Percentiles rank a stretch among this genome's conserved stretches.
Evolutionary conservation across 305 asterid genomes (phyloP).

Genomic region (Nicotiana rustica): DNA sequence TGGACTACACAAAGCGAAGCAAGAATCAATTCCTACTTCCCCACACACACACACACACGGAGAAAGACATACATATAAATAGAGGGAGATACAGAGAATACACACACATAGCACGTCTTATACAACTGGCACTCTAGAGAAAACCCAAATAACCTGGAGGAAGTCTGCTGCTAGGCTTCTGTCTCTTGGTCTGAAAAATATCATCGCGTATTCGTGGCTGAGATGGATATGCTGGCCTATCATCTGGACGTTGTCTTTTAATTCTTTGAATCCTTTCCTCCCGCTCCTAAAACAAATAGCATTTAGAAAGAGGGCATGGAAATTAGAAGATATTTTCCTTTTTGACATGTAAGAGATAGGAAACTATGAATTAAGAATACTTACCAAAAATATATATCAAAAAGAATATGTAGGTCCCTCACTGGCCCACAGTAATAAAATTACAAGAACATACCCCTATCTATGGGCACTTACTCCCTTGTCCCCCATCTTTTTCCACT

Average conservation of each 20-base stretch:
- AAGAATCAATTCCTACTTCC: neutral
- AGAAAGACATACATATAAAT: neutral
- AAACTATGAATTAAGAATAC: neutral
- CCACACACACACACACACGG: neutral
- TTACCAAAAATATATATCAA: neutral
- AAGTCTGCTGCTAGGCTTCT: conserved; percentile 68
- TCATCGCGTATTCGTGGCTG: conserved; percentile 62
- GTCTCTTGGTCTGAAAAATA: conserved; percentile 67
- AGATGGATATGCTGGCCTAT: conserved; percentile 61
- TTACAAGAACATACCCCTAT: conserved; percentile 23
- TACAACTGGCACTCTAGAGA: neutral
- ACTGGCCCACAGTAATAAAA: conserved; percentile 9
- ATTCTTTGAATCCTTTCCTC: conserved; percentile 83
- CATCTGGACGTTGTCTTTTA: conserved; percentile 74
- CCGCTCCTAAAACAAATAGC: conserved; percentile 69
- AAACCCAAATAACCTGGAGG: conserved; percentile 73
- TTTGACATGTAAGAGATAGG: neutral
- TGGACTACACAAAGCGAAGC: neutral
- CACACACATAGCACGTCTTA: neutral
- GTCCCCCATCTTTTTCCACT: conserved; percentile 26
- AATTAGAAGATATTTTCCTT: neutral
- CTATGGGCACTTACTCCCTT: conserved; percentile 19
- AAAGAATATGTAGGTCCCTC: conserved; percentile 9
- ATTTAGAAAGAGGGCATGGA: conserved; percentile 7
- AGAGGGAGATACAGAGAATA: neutral